Evolutionary conservation across 1,284 basidiomycete genomes (phyloP).

Genomic region (Meripilus lineatus): DNA sequence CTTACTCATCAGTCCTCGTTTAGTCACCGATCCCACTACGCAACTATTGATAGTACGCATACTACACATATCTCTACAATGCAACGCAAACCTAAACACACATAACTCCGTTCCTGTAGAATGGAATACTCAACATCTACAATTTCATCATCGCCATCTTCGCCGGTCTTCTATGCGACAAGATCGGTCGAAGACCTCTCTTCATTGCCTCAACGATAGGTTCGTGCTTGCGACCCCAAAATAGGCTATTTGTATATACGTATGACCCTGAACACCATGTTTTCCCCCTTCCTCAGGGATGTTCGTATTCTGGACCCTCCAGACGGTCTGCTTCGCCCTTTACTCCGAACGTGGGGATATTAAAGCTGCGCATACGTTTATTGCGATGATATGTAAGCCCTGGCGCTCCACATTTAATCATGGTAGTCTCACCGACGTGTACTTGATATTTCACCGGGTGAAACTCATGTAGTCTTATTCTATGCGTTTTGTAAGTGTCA

Average conservation of each 20-base stretch:
- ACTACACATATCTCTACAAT: background rate
- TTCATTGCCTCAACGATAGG: slow-evolving; percentile 48
- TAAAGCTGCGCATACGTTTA: slow-evolving; percentile 37
- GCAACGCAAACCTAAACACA: background rate
- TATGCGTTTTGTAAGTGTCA: slow-evolving; percentile 39
- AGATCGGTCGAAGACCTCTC: slow-evolving; percentile 45
- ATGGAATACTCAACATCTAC: slow-evolving; percentile 51
- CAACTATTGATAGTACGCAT: slow-evolving; percentile 39
- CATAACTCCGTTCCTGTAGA: slow-evolving; percentile 24
- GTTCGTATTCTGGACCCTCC: slow-evolving; percentile 37
- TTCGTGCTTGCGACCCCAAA: slow-evolving; percentile 7
- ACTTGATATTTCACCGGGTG: too few species aligned
- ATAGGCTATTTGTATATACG: background rate
- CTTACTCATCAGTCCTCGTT: background rate
- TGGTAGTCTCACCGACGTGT: too few species aligned
- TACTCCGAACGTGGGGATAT: slow-evolving; percentile 31
- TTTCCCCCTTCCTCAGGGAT: slow-evolving; percentile 32
- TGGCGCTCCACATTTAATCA: too few species aligned
- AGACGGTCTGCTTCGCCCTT: slow-evolving; percentile 37
- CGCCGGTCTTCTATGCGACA: slow-evolving; percentile 46
- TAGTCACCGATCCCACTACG: slow-evolving; percentile 43
- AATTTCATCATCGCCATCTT: slow-evolving; percentile 45
- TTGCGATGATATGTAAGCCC: slow-evolving; percentile 44
- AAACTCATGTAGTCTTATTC: slow-evolving; percentile 32
- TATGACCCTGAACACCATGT: background rate